These are phyloP conservation scores for Zasmidium cellare DNA, from an alignment of 2,329 filamentous ascomycete species.

Conservation along the genomic window DNA sequence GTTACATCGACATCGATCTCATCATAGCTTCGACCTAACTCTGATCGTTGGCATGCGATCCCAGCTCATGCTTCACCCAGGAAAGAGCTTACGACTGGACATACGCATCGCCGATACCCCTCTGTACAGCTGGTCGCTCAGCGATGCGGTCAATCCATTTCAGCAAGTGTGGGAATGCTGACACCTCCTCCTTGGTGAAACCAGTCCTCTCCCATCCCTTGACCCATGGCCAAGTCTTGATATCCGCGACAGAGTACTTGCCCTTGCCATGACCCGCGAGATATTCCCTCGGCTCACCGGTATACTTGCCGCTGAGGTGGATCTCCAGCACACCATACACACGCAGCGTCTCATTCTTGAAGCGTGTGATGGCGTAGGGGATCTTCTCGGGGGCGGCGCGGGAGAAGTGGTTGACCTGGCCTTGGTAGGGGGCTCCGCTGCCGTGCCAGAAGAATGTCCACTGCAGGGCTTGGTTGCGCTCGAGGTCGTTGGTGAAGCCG, in stretches of 20 bases:
- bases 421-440: slow-evolving; percentile 44
- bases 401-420: slow-evolving; percentile 49
- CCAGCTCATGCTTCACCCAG: no score
- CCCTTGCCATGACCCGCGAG: slow-evolving; percentile 55
- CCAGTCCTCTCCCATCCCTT: slow-evolving; percentile 46
- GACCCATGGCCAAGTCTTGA: slow-evolving; percentile 55
- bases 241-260: slow-evolving; percentile 57
- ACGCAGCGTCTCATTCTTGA: slow-evolving; percentile 53
- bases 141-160: slow-evolving; percentile 57
- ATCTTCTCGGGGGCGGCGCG: slow-evolving; percentile 48
- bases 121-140: slow-evolving; percentile 49
- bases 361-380: slow-evolving; percentile 52
- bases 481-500: slow-evolving; percentile 54
- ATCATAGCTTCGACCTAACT: no score
- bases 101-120: slow-evolving; percentile 43
- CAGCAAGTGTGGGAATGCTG: slow-evolving; percentile 52
- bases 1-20: no score
- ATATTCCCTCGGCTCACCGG: slow-evolving; percentile 51
- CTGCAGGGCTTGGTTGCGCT: slow-evolving; percentile 51
- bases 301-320: slow-evolving; percentile 54
- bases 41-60: no score
- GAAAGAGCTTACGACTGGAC: slow-evolving; percentile 26
- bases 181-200: slow-evolving; percentile 51
- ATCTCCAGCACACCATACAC: slow-evolving; percentile 59
- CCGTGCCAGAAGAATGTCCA: slow-evolving; percentile 59